Conservation (phyloP, 2,329 filamentous ascomycete genomes). For the Sclerotinia subarctica region DNA sequence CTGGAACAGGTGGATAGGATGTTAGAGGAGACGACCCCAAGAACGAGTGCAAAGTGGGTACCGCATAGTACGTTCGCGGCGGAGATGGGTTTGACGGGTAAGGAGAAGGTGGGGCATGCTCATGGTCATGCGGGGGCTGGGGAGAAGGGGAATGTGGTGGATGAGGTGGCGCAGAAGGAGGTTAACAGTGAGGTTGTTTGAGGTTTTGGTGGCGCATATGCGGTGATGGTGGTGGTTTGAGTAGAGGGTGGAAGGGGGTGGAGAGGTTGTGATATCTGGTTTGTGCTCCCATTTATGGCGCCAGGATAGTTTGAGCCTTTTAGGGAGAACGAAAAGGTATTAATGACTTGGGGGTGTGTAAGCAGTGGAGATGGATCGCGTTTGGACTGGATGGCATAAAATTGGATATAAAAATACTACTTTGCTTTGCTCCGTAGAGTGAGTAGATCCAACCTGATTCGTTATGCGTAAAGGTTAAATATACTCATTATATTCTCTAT, state of each 20-base stretch:
- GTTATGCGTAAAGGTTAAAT: too few species aligned
- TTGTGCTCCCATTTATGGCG: neutral
- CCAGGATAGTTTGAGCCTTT: neutral
- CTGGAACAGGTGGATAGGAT: constrained; percentile 72
- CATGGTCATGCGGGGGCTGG: constrained; percentile 10
- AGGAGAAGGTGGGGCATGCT: constrained; percentile 19
- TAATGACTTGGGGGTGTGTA: neutral
- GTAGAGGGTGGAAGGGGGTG: too few species aligned
- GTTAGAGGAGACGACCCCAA: constrained; percentile 47
- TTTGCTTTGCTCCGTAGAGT: too few species aligned
- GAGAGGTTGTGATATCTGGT: neutral
- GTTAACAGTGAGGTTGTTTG: constrained; percentile 23
- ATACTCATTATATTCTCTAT: too few species aligned
- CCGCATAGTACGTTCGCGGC: constrained; percentile 35
- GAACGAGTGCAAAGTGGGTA: constrained; percentile 36
- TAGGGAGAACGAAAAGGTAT: neutral
- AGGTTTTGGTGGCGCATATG: neutral
- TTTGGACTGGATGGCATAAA: neutral
- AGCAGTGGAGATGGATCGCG: too few species aligned
- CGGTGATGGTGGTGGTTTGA: too few species aligned
- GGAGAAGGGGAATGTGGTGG: constrained; percentile 18
- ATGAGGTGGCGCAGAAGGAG: neutral
- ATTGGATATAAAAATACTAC: too few species aligned
- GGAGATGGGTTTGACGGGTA: constrained; percentile 28
- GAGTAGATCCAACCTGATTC: too few species aligned